Evolutionary conservation across 2,329 filamentous ascomycete genomes (phyloP), one percentile per base, ranked within the genome.

Genomic region (Trichoderma cornu-damae): DNA sequence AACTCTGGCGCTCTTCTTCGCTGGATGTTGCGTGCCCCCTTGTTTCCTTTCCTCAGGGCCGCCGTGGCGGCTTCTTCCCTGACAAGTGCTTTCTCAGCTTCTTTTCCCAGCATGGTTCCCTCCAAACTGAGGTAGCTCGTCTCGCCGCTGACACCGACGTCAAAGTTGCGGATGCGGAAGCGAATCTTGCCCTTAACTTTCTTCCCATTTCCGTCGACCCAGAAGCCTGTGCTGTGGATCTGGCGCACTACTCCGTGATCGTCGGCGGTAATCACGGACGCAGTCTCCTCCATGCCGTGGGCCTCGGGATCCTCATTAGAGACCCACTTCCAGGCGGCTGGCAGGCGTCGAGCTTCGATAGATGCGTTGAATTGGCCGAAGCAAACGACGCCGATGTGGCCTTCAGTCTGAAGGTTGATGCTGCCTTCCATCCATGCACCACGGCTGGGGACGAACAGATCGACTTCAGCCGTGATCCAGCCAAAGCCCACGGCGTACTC

Each of bases 341-440:
- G 94, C 14, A 99, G 77, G 34, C 89, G 80, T 60, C 82, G 83
- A 20, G 86, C 80, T 65, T 93, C 88, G 59, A 99, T 89, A 42
- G 87, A 90, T 1, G 93, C 89, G 64, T 94, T 96, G 79, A 97
- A 97, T 63, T 90, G 84, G 70, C 93, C 93, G 74, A 90, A 92
- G 70, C 90, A 94, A 9, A 95, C 84, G 2, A 96, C 82, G 18
- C 93, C 92, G 6, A 99, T 80, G 68, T 96, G 90, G 6, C 90
- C 90, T 64, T 94, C 89, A 47, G 88, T 93, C 69, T 96, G 90
- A 28, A 96, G 78, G 66, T 93, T 94, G 57, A 96, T 82, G 63
- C 81, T 86, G 9, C 90, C 94, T 63, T 92, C 86, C 68, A 97
- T 81, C 72, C 81, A 84, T 7, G 85, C 83, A 34, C 89, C 89